Conservation (phyloP, 2,329 filamentous ascomycete genomes). For the Coleophoma crateriformis region DNA sequence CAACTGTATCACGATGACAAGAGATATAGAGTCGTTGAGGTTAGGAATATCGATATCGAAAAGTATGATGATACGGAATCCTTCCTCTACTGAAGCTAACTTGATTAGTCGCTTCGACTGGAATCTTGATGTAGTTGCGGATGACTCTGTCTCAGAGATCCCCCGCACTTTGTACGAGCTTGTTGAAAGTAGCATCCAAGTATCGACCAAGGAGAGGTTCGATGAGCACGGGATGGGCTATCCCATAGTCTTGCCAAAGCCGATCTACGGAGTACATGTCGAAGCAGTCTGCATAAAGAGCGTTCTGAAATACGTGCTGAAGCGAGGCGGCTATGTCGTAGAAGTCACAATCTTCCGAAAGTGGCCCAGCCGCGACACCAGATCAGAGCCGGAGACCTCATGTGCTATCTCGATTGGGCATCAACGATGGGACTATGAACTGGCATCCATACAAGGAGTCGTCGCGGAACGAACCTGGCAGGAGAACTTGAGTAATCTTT, state of each 20-base stretch:
- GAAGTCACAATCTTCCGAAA: constrained; percentile 23
- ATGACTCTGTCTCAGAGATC: constrained; percentile 14
- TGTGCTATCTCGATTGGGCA: constrained; percentile 22
- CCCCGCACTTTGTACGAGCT: constrained; percentile 11
- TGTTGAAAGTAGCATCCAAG: constrained; percentile 13
- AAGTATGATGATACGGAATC: constrained; percentile 9
- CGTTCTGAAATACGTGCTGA: constrained; percentile 17
- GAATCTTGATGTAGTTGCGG: constrained; percentile 23
- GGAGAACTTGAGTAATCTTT: constrained; percentile 15
- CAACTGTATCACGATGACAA: constrained; percentile 14
- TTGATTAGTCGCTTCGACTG: constrained; percentile 20
- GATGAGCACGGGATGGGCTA: constrained; percentile 19
- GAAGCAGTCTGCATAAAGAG: constrained; percentile 16
- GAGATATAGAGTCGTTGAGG: constrained; percentile 18
- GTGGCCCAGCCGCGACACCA: constrained; percentile 17
- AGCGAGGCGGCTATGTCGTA: constrained; percentile 16
- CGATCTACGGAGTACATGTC: constrained; percentile 9
- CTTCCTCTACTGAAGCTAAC: background rate
- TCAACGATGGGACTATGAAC: constrained; percentile 21
- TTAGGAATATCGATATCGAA: constrained; percentile 21
- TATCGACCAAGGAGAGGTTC: constrained; percentile 6
- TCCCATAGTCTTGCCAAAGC: constrained; percentile 13
- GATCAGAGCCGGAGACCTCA: constrained; percentile 12
- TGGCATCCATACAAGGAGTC: constrained; percentile 17
- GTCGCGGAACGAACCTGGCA: constrained; percentile 16